Percentiles rank a stretch among this genome's conserved stretches.
Conservation (phyloP, 257 asterid genomes). For the Solanum chilense region DNA sequence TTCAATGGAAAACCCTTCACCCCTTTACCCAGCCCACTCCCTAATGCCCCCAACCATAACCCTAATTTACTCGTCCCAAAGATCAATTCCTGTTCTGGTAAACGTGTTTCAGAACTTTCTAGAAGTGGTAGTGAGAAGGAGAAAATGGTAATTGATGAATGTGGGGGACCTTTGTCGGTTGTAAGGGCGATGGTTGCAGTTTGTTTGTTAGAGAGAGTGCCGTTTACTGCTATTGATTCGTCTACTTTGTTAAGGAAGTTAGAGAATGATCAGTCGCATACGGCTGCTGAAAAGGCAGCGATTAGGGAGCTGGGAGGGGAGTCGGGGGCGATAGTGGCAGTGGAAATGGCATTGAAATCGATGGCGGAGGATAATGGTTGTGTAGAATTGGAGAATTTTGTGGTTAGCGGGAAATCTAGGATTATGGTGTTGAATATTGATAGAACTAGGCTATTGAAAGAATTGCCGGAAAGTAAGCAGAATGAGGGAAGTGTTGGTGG, state of each 20-base stretch:
- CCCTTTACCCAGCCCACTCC: slow-evolving; percentile 64
- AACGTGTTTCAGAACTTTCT: slow-evolving; percentile 13
- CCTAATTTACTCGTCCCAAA: slow-evolving; percentile 15
- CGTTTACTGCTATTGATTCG: slow-evolving; percentile 68
- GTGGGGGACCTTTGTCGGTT: slow-evolving; percentile 57
- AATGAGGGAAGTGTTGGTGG: slow-evolving; percentile 26
- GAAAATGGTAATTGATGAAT: slow-evolving; percentile 42
- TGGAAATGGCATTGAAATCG: slow-evolving; percentile 84
- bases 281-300: slow-evolving; percentile 52
- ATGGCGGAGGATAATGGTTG: slow-evolving; percentile 91
- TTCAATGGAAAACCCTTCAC: slow-evolving; percentile 48
- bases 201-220: slow-evolving; percentile 75
- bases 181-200: slow-evolving; percentile 90
- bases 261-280: slow-evolving; percentile 63
- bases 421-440: slow-evolving; percentile 79
- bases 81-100: slow-evolving; percentile 7
- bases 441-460: slow-evolving; percentile 67
- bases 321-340: slow-evolving; percentile 58
- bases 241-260: slow-evolving; percentile 71
- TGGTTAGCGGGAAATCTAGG: slow-evolving; percentile 74
- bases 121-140: slow-evolving; percentile 21
- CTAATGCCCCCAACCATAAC: slow-evolving; percentile 30
- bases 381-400: slow-evolving; percentile 74
- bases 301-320: slow-evolving; percentile 89
- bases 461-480: slow-evolving; percentile 74